phyloP scores from a whole-genome alignment of 2,329 filamentous ascomycete genomes.

The Alternaria angustiovoidea region DNA sequence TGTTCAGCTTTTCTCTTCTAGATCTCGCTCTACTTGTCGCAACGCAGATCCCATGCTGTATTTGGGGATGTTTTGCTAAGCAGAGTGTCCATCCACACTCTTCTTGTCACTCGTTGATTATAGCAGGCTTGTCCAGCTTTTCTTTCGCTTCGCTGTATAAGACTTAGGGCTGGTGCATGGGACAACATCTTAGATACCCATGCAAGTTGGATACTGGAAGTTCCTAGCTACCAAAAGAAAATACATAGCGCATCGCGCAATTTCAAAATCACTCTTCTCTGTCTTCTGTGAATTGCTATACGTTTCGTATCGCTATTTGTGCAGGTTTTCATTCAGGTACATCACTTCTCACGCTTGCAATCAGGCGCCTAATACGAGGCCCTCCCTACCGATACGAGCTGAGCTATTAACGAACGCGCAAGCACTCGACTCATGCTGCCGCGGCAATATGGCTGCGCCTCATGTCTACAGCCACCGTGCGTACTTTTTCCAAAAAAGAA shows the following conservation, averaged over 20 bases:
- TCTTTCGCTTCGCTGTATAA: conserved; percentile 38
- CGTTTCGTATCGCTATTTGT: not conserved
- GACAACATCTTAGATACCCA: conserved; percentile 26
- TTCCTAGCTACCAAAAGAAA: conserved; percentile 21
- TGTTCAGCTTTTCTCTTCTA: conserved; percentile 22
- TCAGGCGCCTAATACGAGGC: not conserved
- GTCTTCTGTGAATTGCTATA: not conserved
- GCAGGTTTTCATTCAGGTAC: not conserved
- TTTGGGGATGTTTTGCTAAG: conserved; percentile 24
- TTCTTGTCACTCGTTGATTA: conserved; percentile 44
- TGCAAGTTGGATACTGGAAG: conserved; percentile 22
- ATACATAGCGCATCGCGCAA: conserved; percentile 12
- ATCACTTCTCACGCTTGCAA: not conserved
- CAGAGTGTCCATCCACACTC: conserved; percentile 10
- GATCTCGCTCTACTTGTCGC: conserved; percentile 10
- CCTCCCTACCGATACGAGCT: not conserved
- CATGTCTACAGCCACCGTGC: conserved; percentile 2
- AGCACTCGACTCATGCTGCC: conserved; percentile 2
- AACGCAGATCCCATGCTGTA: conserved; percentile 29
- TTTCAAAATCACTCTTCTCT: conserved; percentile 4
- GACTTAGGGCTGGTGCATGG: conserved; percentile 30
- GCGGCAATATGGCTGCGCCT: not conserved
- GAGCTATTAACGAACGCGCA: conserved; percentile 2
- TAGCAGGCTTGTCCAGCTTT: not conserved
- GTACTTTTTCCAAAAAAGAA: not conserved